Base-by-base conservation (phyloP, 768 basidiomycete genomes). In the Pisolithus marmoratus region DNA sequence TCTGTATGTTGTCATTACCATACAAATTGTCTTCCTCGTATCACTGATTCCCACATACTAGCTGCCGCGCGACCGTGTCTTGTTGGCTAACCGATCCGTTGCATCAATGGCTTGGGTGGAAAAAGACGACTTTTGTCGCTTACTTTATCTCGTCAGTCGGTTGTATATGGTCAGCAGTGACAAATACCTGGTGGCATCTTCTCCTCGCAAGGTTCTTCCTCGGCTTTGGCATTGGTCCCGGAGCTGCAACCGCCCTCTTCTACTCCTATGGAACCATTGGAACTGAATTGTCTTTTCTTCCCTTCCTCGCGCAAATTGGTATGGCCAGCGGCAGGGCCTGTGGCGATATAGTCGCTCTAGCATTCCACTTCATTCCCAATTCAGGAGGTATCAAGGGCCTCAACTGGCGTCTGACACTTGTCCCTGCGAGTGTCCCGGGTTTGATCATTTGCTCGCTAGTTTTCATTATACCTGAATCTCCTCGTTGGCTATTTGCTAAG, bases 401-500 rank as follows among this genome's bases (percentile, higher is more conserved):
- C 56, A 85, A 85, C 54, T 92, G 90, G 90, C 82, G 90, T 51
- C 73, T 92, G 36, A 84, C 88, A 75, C 73, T 92, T 14, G 87
- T 78, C 24, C 83, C 83, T 38, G 87, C 87, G 24, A 80, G 84
- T 70, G 55, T 78, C 27, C 77, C 83, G 17, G 80, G 62, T 58
- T 46, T 67, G 64, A 38, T 62, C 54, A 76, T 77, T 61, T 58
- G 77, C 65, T 8, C 59, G 11, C 73, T 74, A 51, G 72, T 85
- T 15, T 69, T 70, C 64, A 67, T 70, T 37, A 74, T 72, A 45
- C 77, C 77, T 4, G 90, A 91, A 69, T 90, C 86, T 0, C 90
- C 90, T 5, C 82, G 90, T 60, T 94, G 91, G 91, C 75, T 85
- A 26, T 86, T 93, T 74, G 80, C 80, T 64, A 89, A 91, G 66